Conservation (phyloP, 2,329 filamentous ascomycete species). For the Periconia sp. region DNA sequence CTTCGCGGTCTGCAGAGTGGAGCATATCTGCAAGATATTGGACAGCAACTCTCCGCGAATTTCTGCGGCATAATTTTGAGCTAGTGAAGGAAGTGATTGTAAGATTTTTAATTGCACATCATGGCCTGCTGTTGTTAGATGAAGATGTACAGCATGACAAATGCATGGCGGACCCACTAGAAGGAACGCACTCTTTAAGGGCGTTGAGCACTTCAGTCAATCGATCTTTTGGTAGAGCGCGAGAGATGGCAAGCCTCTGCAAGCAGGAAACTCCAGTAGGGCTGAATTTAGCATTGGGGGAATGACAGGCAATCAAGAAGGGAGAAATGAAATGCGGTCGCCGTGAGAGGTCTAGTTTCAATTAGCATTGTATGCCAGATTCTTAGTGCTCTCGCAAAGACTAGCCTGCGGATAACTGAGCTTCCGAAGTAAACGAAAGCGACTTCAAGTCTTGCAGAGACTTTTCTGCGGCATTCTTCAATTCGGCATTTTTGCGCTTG, state of each 20-base stretch:
- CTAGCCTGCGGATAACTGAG: constrained; percentile 71
- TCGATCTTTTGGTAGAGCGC: constrained; percentile 75
- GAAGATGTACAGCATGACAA: background rate
- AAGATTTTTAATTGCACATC: constrained; percentile 96
- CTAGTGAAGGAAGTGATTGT: constrained; percentile 82
- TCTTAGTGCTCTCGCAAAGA: constrained; percentile 1
- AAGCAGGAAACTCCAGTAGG: constrained; percentile 85
- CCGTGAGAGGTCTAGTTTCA: constrained; percentile 72
- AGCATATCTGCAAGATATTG: constrained; percentile 85
- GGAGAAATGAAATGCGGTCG: constrained; percentile 85
- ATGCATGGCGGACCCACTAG: constrained; percentile 56
- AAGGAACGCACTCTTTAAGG: constrained; percentile 74
- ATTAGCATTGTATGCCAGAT: constrained; percentile 22
- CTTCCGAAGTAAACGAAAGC: constrained; percentile 72
- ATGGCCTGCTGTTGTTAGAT: constrained; percentile 53
- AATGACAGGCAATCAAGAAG: constrained; percentile 89
- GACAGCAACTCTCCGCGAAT: constrained; percentile 80
- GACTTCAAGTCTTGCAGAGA: constrained; percentile 86
- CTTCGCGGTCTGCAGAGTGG: constrained; percentile 86
- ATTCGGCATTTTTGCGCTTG: constrained; percentile 88
- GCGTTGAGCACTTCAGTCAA: constrained; percentile 86
- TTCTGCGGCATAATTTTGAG: constrained; percentile 86
- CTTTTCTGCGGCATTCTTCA: constrained; percentile 90
- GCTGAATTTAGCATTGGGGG: constrained; percentile 87
- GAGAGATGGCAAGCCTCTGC: constrained; percentile 81